These are phyloP conservation scores for Emmonsiellopsis sp. DNA, from an alignment of 2,329 filamentous ascomycete species.

Conservation along the genomic window DNA sequence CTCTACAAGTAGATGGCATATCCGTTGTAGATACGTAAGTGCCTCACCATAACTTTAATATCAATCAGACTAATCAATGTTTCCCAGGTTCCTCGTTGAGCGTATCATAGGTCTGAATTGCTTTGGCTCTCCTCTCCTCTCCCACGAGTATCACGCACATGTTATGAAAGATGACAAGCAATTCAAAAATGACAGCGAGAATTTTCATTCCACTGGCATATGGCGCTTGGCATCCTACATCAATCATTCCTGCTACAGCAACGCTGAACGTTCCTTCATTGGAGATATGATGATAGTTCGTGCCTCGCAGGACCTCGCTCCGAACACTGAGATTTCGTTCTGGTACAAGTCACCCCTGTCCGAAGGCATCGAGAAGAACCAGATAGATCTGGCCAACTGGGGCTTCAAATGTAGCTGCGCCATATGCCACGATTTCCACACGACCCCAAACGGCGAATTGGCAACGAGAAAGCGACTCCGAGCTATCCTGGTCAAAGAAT, in stretches of 20 bases:
- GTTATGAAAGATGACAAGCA: not conserved
- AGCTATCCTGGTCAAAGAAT: slow-evolving; percentile 1
- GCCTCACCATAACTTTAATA: not conserved
- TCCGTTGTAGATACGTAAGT: slow-evolving; percentile 41
- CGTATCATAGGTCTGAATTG: slow-evolving; percentile 36
- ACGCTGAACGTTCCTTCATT: slow-evolving; percentile 42
- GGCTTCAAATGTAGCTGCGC: slow-evolving; percentile 17
- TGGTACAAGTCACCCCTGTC: slow-evolving; percentile 26
- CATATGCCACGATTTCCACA: slow-evolving; percentile 16
- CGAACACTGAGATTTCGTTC: slow-evolving; percentile 40
- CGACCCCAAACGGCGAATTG: slow-evolving; percentile 1
- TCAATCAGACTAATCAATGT: not conserved
- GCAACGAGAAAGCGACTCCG: slow-evolving; percentile 10
- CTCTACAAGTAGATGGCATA: slow-evolving; percentile 24
- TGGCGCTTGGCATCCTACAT: no score
- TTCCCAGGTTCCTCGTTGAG: slow-evolving; percentile 38
- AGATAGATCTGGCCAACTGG: slow-evolving; percentile 12
- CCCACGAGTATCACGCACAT: slow-evolving; percentile 16
- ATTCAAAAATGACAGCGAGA: not conserved
- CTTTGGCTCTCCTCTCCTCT: slow-evolving; percentile 31
- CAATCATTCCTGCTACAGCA: slow-evolving; percentile 46
- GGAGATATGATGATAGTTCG: slow-evolving; percentile 47
- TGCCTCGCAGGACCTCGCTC: slow-evolving; percentile 35
- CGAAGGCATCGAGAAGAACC: not conserved
- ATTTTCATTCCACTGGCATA: slow-evolving; percentile 19